A percentile compares a stretch with the other conserved stretches of the same genome.
Evolutionary conservation across 164 flowering plant species (phyloP).

Genomic region (Sedum album): DNA sequence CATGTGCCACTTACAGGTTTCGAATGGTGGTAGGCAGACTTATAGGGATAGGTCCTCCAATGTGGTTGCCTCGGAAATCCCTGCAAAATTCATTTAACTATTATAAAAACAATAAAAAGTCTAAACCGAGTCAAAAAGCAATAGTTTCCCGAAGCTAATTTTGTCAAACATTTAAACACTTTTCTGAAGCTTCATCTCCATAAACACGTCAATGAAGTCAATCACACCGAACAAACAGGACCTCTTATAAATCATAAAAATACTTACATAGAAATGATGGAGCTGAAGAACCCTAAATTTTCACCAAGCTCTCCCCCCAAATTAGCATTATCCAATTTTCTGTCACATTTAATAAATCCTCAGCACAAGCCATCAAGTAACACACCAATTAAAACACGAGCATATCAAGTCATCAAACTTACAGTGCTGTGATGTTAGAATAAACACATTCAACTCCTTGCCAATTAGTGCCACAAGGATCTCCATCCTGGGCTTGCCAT

Average conservation of each 20-base stretch:
- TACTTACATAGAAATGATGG: conserved; percentile 45
- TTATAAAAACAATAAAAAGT: background rate
- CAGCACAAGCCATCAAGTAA: background rate
- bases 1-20: conserved; percentile 21
- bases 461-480: conserved; percentile 85
- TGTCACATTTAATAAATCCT: conserved; percentile 19
- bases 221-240: background rate
- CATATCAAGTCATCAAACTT: conserved; percentile 18
- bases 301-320: conserved; percentile 44
- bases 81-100: conserved; percentile 23
- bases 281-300: conserved; percentile 27
- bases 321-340: conserved; percentile 28
- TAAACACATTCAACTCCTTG: conserved; percentile 67
- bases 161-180: background rate
- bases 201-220: background rate
- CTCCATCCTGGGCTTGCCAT: conserved; percentile 72
- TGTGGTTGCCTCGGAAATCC: conserved; percentile 68
- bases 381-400: background rate
- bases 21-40: conserved; percentile 41
- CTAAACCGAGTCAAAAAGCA: background rate
- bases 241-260: background rate
- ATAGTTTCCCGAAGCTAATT: background rate
- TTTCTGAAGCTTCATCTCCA: background rate
- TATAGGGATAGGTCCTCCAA: conserved; percentile 72
- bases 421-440: conserved; percentile 71